Base-by-base conservation (phyloP, 1,139 yeast genomes). In the Hyphopichia buzzinii region DNA sequence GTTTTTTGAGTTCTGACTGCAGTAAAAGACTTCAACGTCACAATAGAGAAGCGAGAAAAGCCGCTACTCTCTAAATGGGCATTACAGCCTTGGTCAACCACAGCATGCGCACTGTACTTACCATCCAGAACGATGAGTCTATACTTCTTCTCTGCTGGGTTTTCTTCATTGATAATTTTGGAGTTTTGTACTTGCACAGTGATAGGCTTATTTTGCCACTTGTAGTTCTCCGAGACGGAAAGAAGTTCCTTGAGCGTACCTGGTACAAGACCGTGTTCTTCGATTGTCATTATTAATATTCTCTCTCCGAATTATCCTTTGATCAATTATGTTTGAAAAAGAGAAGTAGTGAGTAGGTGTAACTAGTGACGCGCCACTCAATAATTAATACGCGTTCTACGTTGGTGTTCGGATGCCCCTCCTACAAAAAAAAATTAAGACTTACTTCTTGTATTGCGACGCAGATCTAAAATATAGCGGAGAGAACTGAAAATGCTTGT, bases 61-160 rank as follows among this genome's bases (percentile, higher is more conserved):
- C 77, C 74, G 44, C 72, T 61, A 31, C 66, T 55, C 41, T 72
- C 75, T 39, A 79, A 72, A 46, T 74, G 69, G 4, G 71, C 64
- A 37, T 76, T 74, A 44, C 79, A 74, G 29, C 68, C 70, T 35
- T 82, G 81, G 49, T 82, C 82, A 47, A 83, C 69, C 35, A 84
- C 72, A 1, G 85, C 86, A 49, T 84, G 86, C 40, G 80, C 68
- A 29, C 73, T 67, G 54, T 72, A 79, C 15, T 60, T 62, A 17
- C 92, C 90, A 23, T 33, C 36, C 13, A 13, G 12, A 8, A 33
- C 14, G 25, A 33, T 24, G 17, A 22, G 26, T 29, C 36, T 28
- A 14, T 33, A 33, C 25, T 33, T 33, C 19, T 28, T 27, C 8
- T 33, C 36, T 6, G 23, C 17, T 11, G 23, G 19, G 22, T 13